Evolutionary conservation across 441 rosid genomes (phyloP), one percentile per base, ranked within the genome.

Genomic region (Capsella rubella): DNA sequence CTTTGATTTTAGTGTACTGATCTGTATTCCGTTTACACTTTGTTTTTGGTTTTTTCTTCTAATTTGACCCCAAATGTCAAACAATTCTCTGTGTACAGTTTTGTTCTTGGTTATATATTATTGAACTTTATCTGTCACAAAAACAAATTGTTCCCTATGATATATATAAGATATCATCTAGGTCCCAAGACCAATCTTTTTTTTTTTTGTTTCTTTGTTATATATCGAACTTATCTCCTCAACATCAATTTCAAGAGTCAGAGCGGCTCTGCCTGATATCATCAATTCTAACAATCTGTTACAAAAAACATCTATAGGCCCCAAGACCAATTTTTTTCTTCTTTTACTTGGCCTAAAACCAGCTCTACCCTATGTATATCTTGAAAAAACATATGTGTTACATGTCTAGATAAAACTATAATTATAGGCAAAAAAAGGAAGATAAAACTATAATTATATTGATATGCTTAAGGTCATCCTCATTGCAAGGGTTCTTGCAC

Each of bases 41-140:
- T 1, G 16, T 15, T 49, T 40, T 65, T 50, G 15, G 28, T 18
- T 63, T 29, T 45, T 5, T 10, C 2, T 21, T 46, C 3, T 6
- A 11, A 10, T 16, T 65, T 14, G 47, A 65, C 45, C 35, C 35
- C 46, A 50, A 65, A 35, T 50, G 9, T 34, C 35, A 35, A 51
- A 31, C 40, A 15, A 6, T 14, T 27, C 25, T 35, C 15, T 15
- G 4, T 56, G 13, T 56, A 56, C 25, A 37, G 4, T 9, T 37
- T 37, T 9, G 10, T 37, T 8, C 10, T 32, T 35, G 39, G 39
- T 8, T 35, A 35, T 35, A 35, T 35, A 35, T 35, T 35, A 35
- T 35, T 35, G 39, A 35, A 35, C 10, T 35, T 21, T 35, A 35
- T 35, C 10, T 35, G 35, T 32, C 35, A 32, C 34, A 31, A 6